These are phyloP conservation scores for Saccharomycopsis hybrid DNA, from an alignment of 1,139 yeast species.

Conservation along the genomic window DNA sequence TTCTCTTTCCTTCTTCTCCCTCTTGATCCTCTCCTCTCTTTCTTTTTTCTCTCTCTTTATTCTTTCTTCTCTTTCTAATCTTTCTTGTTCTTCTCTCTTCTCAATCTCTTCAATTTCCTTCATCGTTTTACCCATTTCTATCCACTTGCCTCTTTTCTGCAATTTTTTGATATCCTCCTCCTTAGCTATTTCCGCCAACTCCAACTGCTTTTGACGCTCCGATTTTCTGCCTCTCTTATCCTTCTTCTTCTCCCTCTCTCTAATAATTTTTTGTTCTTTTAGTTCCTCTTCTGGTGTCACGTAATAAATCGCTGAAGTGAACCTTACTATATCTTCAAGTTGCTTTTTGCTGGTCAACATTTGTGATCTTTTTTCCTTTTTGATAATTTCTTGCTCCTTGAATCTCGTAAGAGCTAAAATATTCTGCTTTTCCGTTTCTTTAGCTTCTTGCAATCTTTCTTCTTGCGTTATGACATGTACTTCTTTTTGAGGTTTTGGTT, in stretches of 20 bases:
- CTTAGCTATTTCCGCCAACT: constrained; percentile 21
- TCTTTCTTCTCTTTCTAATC: neutral
- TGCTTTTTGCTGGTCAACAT: constrained; percentile 62
- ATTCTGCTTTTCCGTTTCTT: constrained; percentile 77
- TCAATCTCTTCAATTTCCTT: constrained; percentile 10
- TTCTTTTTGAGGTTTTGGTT: constrained; percentile 30
- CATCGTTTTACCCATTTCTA: constrained; percentile 9
- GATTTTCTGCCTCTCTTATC: constrained; percentile 26
- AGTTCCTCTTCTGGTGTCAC: constrained; percentile 51
- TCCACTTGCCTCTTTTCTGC: constrained; percentile 20
- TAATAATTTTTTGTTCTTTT: constrained; percentile 29
- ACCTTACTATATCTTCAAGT: constrained; percentile 49
- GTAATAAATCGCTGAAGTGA: constrained; percentile 35
- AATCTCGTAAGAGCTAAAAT: constrained; percentile 65
- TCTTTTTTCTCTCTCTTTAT: neutral
- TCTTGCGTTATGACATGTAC: constrained; percentile 67
- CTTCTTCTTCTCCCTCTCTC: constrained; percentile 19
- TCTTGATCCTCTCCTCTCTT: neutral
- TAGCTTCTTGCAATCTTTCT: constrained; percentile 78
- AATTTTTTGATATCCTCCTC: constrained; percentile 20
- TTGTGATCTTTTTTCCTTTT: constrained; percentile 72
- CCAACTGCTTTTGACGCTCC: constrained; percentile 26
- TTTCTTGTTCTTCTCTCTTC: neutral
- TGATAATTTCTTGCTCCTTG: constrained; percentile 77
- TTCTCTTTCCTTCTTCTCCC: neutral